Base-by-base conservation (phyloP, 2,329 filamentous ascomycete species). In the Diplodia scrobiculata region DNA sequence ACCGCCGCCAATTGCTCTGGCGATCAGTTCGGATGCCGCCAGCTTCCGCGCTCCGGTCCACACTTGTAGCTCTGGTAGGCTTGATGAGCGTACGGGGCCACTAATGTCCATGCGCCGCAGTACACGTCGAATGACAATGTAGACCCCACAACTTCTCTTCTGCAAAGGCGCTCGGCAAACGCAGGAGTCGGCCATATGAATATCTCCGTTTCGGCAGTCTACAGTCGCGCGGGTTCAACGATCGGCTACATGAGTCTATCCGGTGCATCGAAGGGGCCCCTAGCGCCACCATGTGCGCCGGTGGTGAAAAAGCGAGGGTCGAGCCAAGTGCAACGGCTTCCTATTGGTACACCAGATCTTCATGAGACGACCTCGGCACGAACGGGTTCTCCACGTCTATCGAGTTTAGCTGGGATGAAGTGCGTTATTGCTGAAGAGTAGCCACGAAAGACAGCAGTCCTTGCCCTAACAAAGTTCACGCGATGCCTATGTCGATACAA, bases 341-440 rank as follows among this genome's bases (percentile, higher is more conserved):
- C 38, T 11, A 58, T 41, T 58, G 53, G 53, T 27, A 21, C 32
- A 2, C 29, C 29, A 32, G 5, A 21, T 32, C 29, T 48, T 29
- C 27, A 51, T 13, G 48, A 50, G 45, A 50, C 41, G 58, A 45
- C 41, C 58, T 62, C 58, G 41, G 58, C 34, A 50, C 32, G 4
- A 25, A 9, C 27, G 1, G 5, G 14, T n/a, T 50, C 45, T 29
- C 55, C 27, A 25, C 41, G 11, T 2, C 14, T 13, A 19, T 32
- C 5, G 1, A 32, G 19, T 36, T n/a, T 47, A 36, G 38, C 38
- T 19, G 14, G 41, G 25, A 13, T 14, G 38, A 27, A 10, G 6
- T 19, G n/a, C 10, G 38, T 7, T 4, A 3, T 2, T 19, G 21
- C 25, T 27, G 10, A 14, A 1, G 38, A 21, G 9, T 3, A n/a